Conservation (phyloP, 1,139 yeast genomes). For the Citeromyces hawaiiensis region DNA sequence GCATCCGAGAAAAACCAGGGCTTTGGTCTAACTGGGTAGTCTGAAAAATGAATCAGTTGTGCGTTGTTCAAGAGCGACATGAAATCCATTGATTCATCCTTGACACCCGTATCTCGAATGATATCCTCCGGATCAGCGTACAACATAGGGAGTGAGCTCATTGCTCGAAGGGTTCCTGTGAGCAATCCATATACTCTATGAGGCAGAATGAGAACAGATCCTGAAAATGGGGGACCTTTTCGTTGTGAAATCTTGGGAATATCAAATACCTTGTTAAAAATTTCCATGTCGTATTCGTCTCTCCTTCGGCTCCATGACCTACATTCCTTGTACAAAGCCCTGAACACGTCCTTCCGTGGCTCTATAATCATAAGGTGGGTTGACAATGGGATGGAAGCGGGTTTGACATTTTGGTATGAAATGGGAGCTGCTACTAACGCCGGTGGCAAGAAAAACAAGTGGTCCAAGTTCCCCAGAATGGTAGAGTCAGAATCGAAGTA, state of each 20-base stretch:
- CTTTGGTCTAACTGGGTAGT: constrained; percentile 16
- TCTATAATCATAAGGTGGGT: constrained; percentile 31
- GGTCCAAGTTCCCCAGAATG: constrained; percentile 26
- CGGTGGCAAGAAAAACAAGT: constrained; percentile 30
- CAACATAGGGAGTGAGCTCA: constrained; percentile 9
- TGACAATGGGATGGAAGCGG: constrained; percentile 16
- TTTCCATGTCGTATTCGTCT: constrained; percentile 36
- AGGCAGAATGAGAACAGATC: constrained; percentile 25
- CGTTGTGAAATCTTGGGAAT: neutral
- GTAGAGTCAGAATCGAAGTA: constrained; percentile 32
- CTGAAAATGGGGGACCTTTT: neutral
- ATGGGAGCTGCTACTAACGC: constrained; percentile 20
- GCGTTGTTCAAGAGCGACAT: constrained; percentile 14
- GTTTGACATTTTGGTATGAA: constrained; percentile 11
- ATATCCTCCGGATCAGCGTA: constrained; percentile 9
- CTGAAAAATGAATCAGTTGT: constrained; percentile 18
- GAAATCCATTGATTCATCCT: neutral
- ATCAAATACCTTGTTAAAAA: constrained; percentile 21
- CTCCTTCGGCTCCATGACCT: constrained; percentile 11
- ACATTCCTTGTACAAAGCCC: constrained; percentile 19
- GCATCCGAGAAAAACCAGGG: constrained; percentile 13
- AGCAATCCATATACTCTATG: constrained; percentile 32
- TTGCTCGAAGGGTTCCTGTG: constrained; percentile 32
- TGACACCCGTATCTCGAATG: neutral
- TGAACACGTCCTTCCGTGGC: constrained; percentile 21